Conservation (phyloP, 352 stramenopile species). For the Phytophthora quininea region DNA sequence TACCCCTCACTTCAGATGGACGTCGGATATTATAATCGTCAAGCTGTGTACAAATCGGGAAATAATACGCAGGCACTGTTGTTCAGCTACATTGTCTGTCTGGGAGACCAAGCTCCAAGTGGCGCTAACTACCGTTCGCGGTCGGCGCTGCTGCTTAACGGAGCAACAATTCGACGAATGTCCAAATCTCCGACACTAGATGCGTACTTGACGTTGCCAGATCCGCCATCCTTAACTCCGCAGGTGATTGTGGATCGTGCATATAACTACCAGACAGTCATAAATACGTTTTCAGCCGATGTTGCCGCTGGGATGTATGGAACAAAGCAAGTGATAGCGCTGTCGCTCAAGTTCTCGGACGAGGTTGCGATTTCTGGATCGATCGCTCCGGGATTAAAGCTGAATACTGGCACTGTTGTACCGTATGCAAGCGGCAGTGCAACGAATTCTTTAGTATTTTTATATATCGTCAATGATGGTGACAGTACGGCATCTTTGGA, state of each 20-base stretch:
- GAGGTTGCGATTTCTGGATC: slow-evolving; percentile 67
- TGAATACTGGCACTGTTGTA: slow-evolving; percentile 66
- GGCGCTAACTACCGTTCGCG: slow-evolving; percentile 64
- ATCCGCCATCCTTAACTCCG: slow-evolving; percentile 49
- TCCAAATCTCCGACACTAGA: slow-evolving; percentile 59
- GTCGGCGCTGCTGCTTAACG: slow-evolving; percentile 61
- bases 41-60: slow-evolving; percentile 66
- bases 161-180: slow-evolving; percentile 59
- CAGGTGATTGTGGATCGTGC: slow-evolving; percentile 59
- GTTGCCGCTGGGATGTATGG: slow-evolving; percentile 62
- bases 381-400: slow-evolving; percentile 42
- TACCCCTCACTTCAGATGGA: slow-evolving; percentile 54
- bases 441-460: slow-evolving; percentile 61
- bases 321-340: slow-evolving; percentile 71
- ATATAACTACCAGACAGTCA: slow-evolving; percentile 44
- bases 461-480: slow-evolving; percentile 66
- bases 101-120: slow-evolving; percentile 54
- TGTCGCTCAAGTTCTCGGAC: slow-evolving; percentile 76
- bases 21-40: slow-evolving; percentile 66
- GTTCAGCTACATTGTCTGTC: slow-evolving; percentile 70
- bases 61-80: slow-evolving; percentile 50
- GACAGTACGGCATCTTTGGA: slow-evolving; percentile 53
- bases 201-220: slow-evolving; percentile 57
- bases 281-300: slow-evolving; percentile 55
- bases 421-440: slow-evolving; percentile 63